A percentile compares a stretch with the other conserved stretches of the same genome.
These are phyloP conservation scores for Gilbertella persicaria DNA, from an alignment of 371 early-diverging fungal species.

Conservation along the genomic window DNA sequence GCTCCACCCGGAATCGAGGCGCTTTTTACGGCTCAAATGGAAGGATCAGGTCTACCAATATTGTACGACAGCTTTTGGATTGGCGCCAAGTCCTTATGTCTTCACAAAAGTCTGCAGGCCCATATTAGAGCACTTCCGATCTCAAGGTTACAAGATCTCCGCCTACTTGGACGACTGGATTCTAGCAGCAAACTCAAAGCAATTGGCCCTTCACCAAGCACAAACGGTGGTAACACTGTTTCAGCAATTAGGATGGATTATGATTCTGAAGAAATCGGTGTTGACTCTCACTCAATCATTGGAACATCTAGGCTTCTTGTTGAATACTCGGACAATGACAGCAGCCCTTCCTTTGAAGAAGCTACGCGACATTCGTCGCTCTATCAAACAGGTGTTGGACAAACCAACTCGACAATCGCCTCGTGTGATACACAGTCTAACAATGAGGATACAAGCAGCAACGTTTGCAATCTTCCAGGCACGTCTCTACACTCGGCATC, in stretches of 20 bases:
- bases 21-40: slow-evolving; percentile 47
- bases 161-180: slow-evolving; percentile 37
- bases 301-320: slow-evolving; percentile 18
- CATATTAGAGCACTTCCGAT: slow-evolving; percentile 25
- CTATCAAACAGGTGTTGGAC: slow-evolving; percentile 7
- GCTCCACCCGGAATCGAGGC: slow-evolving; percentile 14
- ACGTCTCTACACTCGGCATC: slow-evolving; percentile 13
- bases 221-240: slow-evolving; percentile 16
- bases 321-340: slow-evolving; percentile 3
- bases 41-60: slow-evolving; percentile 48
- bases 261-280: slow-evolving; percentile 13
- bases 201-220: slow-evolving; percentile 10
- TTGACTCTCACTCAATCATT: slow-evolving; percentile 8
- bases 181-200: slow-evolving; percentile 8
- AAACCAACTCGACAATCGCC: slow-evolving; percentile 8
- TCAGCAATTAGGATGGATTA: slow-evolving; percentile 19
- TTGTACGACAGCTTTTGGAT: slow-evolving; percentile 44
- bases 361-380: slow-evolving; percentile 24
- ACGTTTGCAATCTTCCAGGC: slow-evolving; percentile 18
- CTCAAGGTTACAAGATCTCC: slow-evolving; percentile 22
- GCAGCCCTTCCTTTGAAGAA: slow-evolving; percentile 5
- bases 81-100: slow-evolving; percentile 29
- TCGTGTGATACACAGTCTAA: slow-evolving; percentile 18
- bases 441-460: slow-evolving; percentile 20
- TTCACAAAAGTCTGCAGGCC: slow-evolving; percentile 33